A percentile compares a stretch with the other conserved stretches of the same genome.
Conservation (phyloP, 192 early-diverging fungal genomes). For the Linnemannia hyalina region DNA sequence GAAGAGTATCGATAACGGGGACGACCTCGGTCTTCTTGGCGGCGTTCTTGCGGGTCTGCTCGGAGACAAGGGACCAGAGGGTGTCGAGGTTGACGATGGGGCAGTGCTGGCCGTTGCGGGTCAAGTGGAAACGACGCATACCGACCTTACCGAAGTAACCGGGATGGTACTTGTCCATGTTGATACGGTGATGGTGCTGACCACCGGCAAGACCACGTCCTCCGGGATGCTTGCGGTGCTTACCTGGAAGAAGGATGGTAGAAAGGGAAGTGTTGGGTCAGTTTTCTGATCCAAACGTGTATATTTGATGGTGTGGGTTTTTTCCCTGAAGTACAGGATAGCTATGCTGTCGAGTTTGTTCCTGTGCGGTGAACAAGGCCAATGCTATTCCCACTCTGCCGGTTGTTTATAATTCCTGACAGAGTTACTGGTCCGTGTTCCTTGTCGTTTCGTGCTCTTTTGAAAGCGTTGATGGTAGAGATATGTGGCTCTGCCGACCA, state of each 20-base stretch:
- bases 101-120: conserved; percentile 87
- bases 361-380: background rate
- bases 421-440: background rate
- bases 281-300: background rate
- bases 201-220: conserved; percentile 99
- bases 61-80: conserved; percentile 91
- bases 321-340: background rate
- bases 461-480: background rate
- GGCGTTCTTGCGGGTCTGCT: conserved; percentile 85
- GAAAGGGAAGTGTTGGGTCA: background rate
- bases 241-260: conserved; percentile 62
- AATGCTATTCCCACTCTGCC: background rate
- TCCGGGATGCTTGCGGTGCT: conserved; percentile 99
- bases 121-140: conserved; percentile 99
- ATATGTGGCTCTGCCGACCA: background rate
- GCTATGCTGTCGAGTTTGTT: background rate
- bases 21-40: conserved; percentile 88
- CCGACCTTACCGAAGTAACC: conserved; percentile 99
- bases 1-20: conserved; percentile 92
- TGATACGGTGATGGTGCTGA: conserved; percentile 99
- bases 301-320: background rate
- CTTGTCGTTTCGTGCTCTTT: background rate
- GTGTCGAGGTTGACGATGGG: conserved; percentile 95
- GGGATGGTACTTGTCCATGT: conserved; percentile 99
- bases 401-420: background rate